Base-by-base conservation (phyloP, 2,329 filamentous ascomycete genomes). In the Sporothrix schenckii region DNA sequence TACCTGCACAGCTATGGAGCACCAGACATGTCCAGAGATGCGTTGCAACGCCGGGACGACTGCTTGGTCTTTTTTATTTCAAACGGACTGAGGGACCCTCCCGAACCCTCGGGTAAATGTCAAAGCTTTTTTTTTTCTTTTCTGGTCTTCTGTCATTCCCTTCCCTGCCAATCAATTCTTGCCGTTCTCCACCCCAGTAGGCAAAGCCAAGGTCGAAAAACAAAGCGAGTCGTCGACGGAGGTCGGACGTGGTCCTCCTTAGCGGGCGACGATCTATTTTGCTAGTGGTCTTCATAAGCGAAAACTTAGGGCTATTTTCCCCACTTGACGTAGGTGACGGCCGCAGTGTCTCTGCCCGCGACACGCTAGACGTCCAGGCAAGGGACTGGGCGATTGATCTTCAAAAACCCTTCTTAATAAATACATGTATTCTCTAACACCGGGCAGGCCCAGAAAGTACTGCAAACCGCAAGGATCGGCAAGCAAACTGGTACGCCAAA, bases 101-200 rank as follows among this genome's bases (percentile, higher is more conserved):
- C 61, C 61, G 44, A 65, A 21, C 44, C 24, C 61, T 65, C 44
- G 61, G 61, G 61, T 34, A 65, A 65, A 63, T 27, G 61, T 50
- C 61, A 50, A 50, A 65, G 61, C 61, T 44, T 47, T 21, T 47
- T 21, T 44, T 60, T 41, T 61, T 47, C 41, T n/a, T 34, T 34
- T 34, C 34, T 34, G 34, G 34, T 34, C 34, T 34, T 34, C 6
- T 34, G 34, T 27, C 13, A 47, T 63, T 16, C 44, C 27, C 21
- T 30, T 24, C 41, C 60, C 60, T 50, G 44, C 50, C 41, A 14
- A 34, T 50, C 44, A 49, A 16, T 34, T 50, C 24, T 24, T 10
- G 13, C 21, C 21, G 41, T 49, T 50, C 61, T 49, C 61, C 61
- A 34, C 61, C 41, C 14, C 60, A 63, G 19, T 41, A 30, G 34